Base-by-base conservation (phyloP, 441 rosid species). In the Adansonia madagascariensis region DNA sequence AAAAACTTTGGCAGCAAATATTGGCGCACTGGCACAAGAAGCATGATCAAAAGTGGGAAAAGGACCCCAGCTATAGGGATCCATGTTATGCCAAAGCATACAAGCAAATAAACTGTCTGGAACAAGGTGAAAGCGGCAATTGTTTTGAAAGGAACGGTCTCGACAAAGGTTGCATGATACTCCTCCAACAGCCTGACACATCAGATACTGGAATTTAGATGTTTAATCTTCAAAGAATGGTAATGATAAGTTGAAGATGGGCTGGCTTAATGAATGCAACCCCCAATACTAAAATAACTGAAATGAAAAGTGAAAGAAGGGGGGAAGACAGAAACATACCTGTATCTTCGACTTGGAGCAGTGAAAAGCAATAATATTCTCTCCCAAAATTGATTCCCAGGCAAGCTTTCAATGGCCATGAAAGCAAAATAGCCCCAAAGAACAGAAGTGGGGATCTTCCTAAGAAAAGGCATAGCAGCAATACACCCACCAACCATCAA, bases 371-470 rank as follows among this genome's bases (percentile, higher is more conserved):
- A 80, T 75, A 91, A 76, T 78, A 89, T 89, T 84, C 95, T 87
- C 86, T 91, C 95, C 95, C 95, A 91, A 55, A 88, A 89, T 76
- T 91, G 95, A 76, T 91, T 91, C 66, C 95, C 95, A 1, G 95
- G 95, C 86, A 91, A 85, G 84, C 90, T 91, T 61, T 91, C 95
- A 74, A 88, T 89, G 61, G 95, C 95, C 95, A 91, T 91, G 78
- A 87, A 91, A 68, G 95, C 95, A 85, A 91, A 91, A 84, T 91
- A 91, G 27, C 95, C 95, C 95, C 95, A 91, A 44, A 91, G 91
- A 71, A 91, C 94, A 43, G 94, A 88, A 72, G 91, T 81, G 24
- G 95, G 95, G 80, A 91, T 91, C 86, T 84, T 89, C 82, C 89
- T 89, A 72, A 91, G 80, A 24, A 91, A 55, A 60, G 95, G 95